A percentile compares a stretch with the other conserved stretches of the same genome.
phyloP scores from a whole-genome alignment of 169 alveolate species.

The Babesia ovata region DNA sequence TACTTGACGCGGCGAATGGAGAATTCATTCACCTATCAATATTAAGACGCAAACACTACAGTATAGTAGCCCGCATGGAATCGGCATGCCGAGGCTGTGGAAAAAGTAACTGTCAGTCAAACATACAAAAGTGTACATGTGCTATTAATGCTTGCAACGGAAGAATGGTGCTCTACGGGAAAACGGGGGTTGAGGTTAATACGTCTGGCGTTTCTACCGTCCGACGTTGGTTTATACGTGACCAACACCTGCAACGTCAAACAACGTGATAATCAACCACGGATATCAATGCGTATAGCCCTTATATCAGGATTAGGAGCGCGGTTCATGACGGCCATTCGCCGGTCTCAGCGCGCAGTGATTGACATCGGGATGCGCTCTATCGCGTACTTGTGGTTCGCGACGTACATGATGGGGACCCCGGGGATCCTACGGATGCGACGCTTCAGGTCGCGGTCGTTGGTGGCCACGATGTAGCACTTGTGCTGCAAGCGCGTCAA shows the following conservation, averaged over 20 bases:
- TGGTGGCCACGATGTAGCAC: conserved; percentile 97
- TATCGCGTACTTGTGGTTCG: conserved; percentile 92
- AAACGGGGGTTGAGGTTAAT: too few species aligned
- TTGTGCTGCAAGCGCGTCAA: conserved; percentile 80
- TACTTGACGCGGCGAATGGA: too few species aligned
- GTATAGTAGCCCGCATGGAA: too few species aligned
- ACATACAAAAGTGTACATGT: neutral
- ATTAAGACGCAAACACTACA: too few species aligned
- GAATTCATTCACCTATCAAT: too few species aligned
- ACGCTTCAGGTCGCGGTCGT: conserved; percentile 96
- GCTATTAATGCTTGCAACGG: neutral
- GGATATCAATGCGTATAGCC: neutral
- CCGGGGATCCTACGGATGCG: conserved; percentile 98
- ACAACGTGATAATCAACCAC: neutral
- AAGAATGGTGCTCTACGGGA: too few species aligned
- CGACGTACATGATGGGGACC: conserved; percentile 96
- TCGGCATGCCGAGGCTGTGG: too few species aligned
- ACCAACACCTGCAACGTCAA: neutral
- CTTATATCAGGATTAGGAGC: neutral
- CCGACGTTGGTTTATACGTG: neutral
- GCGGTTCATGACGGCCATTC: neutral
- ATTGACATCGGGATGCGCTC: conserved; percentile 95
- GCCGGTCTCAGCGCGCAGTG: conserved; percentile 62
- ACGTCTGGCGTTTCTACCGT: too few species aligned
- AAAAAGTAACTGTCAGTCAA: too few species aligned